These are phyloP conservation scores for Debaryomyces prosopidis DNA, from an alignment of 805 yeast species.

Conservation along the genomic window DNA sequence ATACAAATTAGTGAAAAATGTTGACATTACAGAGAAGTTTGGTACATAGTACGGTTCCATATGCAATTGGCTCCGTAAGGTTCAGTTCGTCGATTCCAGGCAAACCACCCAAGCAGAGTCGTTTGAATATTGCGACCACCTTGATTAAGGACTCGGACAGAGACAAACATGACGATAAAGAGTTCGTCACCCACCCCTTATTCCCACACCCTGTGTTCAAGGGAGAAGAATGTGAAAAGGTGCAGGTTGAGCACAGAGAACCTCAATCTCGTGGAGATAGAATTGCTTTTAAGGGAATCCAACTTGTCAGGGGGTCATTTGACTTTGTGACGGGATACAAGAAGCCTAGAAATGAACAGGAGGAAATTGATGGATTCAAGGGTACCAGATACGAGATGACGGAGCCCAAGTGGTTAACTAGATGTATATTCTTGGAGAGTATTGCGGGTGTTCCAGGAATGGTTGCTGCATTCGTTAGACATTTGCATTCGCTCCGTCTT, in stretches of 20 bases:
- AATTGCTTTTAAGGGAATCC: slow-evolving; percentile 50
- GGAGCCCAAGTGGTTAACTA: slow-evolving; percentile 60
- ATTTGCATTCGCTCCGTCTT: slow-evolving; percentile 61
- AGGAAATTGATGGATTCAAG: slow-evolving; percentile 24
- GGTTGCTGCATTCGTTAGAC: slow-evolving; percentile 72
- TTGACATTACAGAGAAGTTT: not conserved
- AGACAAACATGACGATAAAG: slow-evolving; percentile 28
- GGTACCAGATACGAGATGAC: slow-evolving; percentile 56
- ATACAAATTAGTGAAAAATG: not conserved
- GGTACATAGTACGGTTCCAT: not conserved
- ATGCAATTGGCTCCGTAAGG: not conserved
- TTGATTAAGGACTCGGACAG: slow-evolving; percentile 19
- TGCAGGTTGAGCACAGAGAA: slow-evolving; percentile 52
- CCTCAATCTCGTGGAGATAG: slow-evolving; percentile 51
- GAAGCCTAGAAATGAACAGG: slow-evolving; percentile 46
- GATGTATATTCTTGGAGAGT: slow-evolving; percentile 64
- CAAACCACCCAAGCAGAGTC: slow-evolving; percentile 3
- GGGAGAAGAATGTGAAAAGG: slow-evolving; percentile 31
- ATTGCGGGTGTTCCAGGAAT: slow-evolving; percentile 83
- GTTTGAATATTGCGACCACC: slow-evolving; percentile 27
- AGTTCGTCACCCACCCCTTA: slow-evolving; percentile 40
- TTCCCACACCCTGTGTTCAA: slow-evolving; percentile 37
- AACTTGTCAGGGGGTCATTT: slow-evolving; percentile 48
- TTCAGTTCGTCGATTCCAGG: not conserved
- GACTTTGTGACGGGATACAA: slow-evolving; percentile 66